Evolutionary conservation across 495 filamentous ascomycete species (phyloP).

Genomic region (Penicillium pulvis): DNA sequence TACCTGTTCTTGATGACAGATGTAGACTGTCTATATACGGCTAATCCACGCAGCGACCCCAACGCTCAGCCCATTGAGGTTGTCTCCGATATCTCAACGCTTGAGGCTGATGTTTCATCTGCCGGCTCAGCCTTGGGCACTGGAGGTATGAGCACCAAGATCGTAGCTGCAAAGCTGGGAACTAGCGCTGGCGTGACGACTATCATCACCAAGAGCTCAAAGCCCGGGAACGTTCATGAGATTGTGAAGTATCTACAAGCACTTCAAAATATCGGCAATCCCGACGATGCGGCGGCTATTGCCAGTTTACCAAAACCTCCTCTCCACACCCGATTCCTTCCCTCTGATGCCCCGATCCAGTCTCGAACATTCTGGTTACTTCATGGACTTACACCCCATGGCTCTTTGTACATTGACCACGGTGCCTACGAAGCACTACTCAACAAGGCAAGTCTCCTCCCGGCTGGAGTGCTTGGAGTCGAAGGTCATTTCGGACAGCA

Average conservation of each 20-base stretch:
- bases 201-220: slow-evolving; percentile 88
- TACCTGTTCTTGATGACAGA: slow-evolving; percentile 99
- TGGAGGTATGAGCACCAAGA: slow-evolving; percentile 98
- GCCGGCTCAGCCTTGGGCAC: slow-evolving; percentile 89
- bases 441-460: slow-evolving; percentile 85
- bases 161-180: slow-evolving; percentile 89
- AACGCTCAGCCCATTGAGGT: slow-evolving; percentile 90
- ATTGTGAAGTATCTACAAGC: slow-evolving; percentile 83
- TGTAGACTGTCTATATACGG: slow-evolving; percentile 95
- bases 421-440: slow-evolving; percentile 79
- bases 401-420: slow-evolving; percentile 86
- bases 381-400: slow-evolving; percentile 88
- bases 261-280: slow-evolving; percentile 31
- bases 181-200: slow-evolving; percentile 95
- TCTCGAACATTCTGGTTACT: slow-evolving; percentile 97
- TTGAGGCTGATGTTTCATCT: slow-evolving; percentile 90
- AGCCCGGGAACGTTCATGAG: slow-evolving; percentile 85
- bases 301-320: slow-evolving; percentile 47
- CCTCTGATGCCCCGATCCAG: slow-evolving; percentile 80
- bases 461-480: slow-evolving; percentile 87
- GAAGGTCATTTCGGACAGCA: slow-evolving; percentile 87
- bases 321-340: slow-evolving; percentile 90
- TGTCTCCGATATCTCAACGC: slow-evolving; percentile 80
- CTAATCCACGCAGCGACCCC: slow-evolving; percentile 82
- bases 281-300: slow-evolving; percentile 17